Evolutionary conservation across 257 asterid genomes (phyloP), one percentile per base, ranked within the genome.

Genomic region (Petunia axillaris): DNA sequence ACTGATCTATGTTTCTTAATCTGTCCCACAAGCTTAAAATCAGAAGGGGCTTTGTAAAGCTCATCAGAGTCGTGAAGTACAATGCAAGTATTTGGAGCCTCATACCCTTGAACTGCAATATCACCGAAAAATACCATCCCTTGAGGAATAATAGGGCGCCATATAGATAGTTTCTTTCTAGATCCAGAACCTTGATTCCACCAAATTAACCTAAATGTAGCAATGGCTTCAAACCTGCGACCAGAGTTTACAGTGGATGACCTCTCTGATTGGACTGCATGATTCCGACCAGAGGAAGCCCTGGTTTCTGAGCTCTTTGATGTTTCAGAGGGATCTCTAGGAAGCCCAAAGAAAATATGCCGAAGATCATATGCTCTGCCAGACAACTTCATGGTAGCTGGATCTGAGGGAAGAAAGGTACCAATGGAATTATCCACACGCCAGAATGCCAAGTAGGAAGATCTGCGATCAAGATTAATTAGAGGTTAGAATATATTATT

Each of bases 161-260:
- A 95, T 65, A 95, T 86, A 41, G 99, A 95, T 81, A 95, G 81
- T 87, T 88, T 89, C 87, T 91, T 95, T 85, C 99, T 91, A 75
- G 97, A 91, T 80, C 94, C 94, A 81, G 95, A 93, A 73, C 97
- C 98, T 88, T 93, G 96, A 85, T 95, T 95, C 97, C 95, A 95
- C 99, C 99, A 95, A 81, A 95, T 88, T 87, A 93, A 85, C 81
- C 83, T 87, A 85, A 90, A 95, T 80, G 97, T 90, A 16, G 98
- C 97, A 85, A 92, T 93, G 39, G 93, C 91, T 87, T 92, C 99
- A 83, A 87, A 83, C 80, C 97, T 87, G 86, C 92, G 87, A 11
- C 82, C 87, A 67, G 98, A 92, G 85, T 87, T 91, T 73, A 88
- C 86, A 68, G 90, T 84, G 64, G 97, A 90, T 55, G 93, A 78